phyloP scores from a whole-genome alignment of 495 filamentous ascomycete genomes.

The Lepraria neglecta region DNA sequence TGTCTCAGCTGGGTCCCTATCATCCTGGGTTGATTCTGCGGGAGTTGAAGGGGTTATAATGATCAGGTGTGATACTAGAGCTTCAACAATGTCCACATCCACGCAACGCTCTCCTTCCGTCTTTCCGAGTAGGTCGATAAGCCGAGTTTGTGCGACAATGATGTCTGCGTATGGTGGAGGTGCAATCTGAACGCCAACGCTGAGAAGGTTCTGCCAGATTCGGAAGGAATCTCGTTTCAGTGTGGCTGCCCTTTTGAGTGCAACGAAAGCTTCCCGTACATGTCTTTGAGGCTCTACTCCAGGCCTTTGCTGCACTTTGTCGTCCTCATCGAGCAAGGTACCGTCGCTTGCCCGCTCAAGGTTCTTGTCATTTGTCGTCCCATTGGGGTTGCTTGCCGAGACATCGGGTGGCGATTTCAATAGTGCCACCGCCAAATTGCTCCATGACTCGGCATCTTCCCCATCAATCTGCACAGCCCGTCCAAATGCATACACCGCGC shows the following conservation, averaged over 20 bases:
- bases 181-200: slow-evolving; percentile 67
- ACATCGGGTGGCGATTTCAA: slow-evolving; percentile 37
- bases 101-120: slow-evolving; percentile 68
- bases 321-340: slow-evolving; percentile 33
- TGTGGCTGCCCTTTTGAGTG: slow-evolving; percentile 75
- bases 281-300: slow-evolving; percentile 50
- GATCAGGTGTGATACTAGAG: slow-evolving; percentile 65
- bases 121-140: slow-evolving; percentile 67
- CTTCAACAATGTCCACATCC: slow-evolving; percentile 63
- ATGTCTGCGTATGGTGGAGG: slow-evolving; percentile 73
- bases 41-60: slow-evolving; percentile 34
- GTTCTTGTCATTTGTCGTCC: slow-evolving; percentile 29
- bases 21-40: slow-evolving; percentile 18
- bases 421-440: slow-evolving; percentile 82
- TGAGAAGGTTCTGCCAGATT: slow-evolving; percentile 94
- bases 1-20: slow-evolving; percentile 19
- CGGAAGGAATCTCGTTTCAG: slow-evolving; percentile 77
- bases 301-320: slow-evolving; percentile 22
- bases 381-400: slow-evolving; percentile 32
- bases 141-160: slow-evolving; percentile 59
- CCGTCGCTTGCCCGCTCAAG: slow-evolving; percentile 6
- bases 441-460: slow-evolving; percentile 87
- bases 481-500: slow-evolving; percentile 81
- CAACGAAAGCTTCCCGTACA: slow-evolving; percentile 65
- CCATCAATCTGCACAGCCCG: slow-evolving; percentile 76